Evolutionary conservation across 2,329 filamentous ascomycete genomes (phyloP).

Genomic region (Massarina eburnea): DNA sequence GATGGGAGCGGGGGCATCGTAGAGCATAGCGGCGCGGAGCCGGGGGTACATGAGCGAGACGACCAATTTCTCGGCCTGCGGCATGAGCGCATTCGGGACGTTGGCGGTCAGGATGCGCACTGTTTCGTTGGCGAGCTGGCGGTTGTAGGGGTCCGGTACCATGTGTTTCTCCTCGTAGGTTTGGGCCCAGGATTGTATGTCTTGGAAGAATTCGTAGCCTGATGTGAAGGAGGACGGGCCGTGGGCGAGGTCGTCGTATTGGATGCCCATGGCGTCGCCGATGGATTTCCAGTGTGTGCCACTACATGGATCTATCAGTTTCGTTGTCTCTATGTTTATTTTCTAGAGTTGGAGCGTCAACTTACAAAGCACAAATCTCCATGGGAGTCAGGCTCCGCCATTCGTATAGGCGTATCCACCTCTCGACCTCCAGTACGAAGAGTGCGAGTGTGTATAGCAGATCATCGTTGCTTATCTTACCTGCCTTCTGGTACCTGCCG

Average conservation of each 20-base stretch:
- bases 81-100: slow-evolving; percentile 50
- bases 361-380: slow-evolving; percentile 63
- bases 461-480: slow-evolving; percentile 63
- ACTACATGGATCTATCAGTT: slow-evolving; percentile 4
- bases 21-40: slow-evolving; percentile 64
- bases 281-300: slow-evolving; percentile 71
- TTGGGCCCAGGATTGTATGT: slow-evolving; percentile 53
- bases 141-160: slow-evolving; percentile 48
- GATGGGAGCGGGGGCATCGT: slow-evolving; percentile 37
- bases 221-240: slow-evolving; percentile 47
- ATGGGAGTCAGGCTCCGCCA: slow-evolving; percentile 69
- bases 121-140: slow-evolving; percentile 57
- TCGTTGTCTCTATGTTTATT: background rate
- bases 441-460: slow-evolving; percentile 67
- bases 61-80: slow-evolving; percentile 53
- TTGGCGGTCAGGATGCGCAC: slow-evolving; percentile 63
- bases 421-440: slow-evolving; percentile 66
- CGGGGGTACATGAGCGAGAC: slow-evolving; percentile 65
- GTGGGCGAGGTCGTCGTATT: slow-evolving; percentile 47
- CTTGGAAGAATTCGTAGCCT: slow-evolving; percentile 56
- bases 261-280: slow-evolving; percentile 70
- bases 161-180: slow-evolving; percentile 63
- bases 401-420: slow-evolving; percentile 67
- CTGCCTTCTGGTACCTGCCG: slow-evolving; percentile 56
- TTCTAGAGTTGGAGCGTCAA: background rate